Percentiles rank a stretch among this genome's conserved stretches.
Conservation (phyloP, 176 grass and related monocot genomes). For the bread wheat (Triticum aestivum) region DNA sequence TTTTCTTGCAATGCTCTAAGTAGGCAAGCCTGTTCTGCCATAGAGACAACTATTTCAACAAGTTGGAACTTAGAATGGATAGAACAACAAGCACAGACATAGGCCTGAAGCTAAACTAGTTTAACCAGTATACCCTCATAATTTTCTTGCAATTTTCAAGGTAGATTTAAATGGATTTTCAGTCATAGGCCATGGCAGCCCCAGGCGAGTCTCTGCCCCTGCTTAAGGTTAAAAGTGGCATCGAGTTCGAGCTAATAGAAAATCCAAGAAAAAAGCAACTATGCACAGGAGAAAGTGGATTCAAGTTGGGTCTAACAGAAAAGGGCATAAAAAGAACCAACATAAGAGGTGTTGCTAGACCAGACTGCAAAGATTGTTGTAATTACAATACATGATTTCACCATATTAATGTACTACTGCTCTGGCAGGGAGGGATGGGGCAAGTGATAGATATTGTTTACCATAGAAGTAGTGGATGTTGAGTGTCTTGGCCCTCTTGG, state of each 20-base stretch:
- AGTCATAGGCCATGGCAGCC: background rate
- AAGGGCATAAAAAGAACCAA: background rate
- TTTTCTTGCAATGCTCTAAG: background rate
- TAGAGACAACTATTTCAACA: background rate
- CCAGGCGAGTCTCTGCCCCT: background rate
- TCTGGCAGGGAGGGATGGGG: background rate
- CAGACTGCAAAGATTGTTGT: background rate
- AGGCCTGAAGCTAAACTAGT: background rate
- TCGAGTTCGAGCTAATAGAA: background rate
- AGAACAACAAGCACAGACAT: background rate
- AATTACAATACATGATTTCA: background rate
- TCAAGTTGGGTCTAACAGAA: background rate
- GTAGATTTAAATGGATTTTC: background rate
- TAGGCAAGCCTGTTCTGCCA: background rate
- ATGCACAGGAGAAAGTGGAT: background rate
- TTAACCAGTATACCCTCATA: background rate
- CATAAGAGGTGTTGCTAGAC: background rate
- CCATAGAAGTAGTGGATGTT: conserved; percentile 18
- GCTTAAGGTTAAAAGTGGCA: background rate
- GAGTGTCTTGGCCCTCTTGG: conserved; percentile 41
- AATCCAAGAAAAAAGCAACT: background rate
- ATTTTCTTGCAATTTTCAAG: background rate
- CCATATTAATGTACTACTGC: background rate
- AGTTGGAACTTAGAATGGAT: background rate
- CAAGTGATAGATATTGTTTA: conserved; percentile 10